Evolutionary conservation across 2,329 filamentous ascomycete species (phyloP).

Genomic region (Colletotrichum sp.): DNA sequence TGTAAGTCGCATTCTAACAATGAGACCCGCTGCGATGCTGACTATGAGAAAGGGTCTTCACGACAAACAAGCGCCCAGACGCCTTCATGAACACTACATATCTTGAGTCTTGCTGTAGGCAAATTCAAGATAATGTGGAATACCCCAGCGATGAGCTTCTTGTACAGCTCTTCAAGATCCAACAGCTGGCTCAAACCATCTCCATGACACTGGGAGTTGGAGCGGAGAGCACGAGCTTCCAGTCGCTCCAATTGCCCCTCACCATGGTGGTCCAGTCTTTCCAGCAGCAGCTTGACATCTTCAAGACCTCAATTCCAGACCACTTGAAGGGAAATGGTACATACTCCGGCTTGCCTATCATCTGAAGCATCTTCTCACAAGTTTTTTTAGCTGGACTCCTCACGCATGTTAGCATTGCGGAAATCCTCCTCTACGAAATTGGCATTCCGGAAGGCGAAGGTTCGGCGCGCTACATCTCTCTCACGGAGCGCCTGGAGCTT

Average conservation of each 20-base stretch:
- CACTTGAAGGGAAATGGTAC: conserved; percentile 38
- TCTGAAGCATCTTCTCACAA: neutral
- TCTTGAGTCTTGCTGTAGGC: conserved; percentile 46
- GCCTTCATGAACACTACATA: conserved; percentile 51
- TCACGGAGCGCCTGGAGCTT: conserved; percentile 45
- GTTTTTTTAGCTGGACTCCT: conserved; percentile 37
- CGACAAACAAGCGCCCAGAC: conserved; percentile 52
- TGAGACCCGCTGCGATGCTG: neutral
- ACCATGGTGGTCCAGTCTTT: conserved; percentile 47
- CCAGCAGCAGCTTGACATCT: conserved; percentile 46
- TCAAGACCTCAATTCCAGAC: conserved; percentile 39
- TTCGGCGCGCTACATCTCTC: conserved; percentile 32
- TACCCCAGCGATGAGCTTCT: conserved; percentile 48
- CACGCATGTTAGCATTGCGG: conserved; percentile 47
- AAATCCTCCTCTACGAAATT: conserved; percentile 53
- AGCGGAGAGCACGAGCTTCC: conserved; percentile 26
- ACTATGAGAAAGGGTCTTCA: conserved; percentile 38
- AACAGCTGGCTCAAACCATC: conserved; percentile 54
- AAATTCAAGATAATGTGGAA: conserved; percentile 46
- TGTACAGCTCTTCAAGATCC: conserved; percentile 49
- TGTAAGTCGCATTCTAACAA: conserved; percentile 37
- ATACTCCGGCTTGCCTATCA: neutral
- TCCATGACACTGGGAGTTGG: conserved; percentile 40
- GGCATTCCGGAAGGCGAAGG: conserved; percentile 44
- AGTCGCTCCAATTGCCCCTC: conserved; percentile 42